Evolutionary conservation across 306 rosid genomes (phyloP).

Genomic region (Citrullus amarus): DNA sequence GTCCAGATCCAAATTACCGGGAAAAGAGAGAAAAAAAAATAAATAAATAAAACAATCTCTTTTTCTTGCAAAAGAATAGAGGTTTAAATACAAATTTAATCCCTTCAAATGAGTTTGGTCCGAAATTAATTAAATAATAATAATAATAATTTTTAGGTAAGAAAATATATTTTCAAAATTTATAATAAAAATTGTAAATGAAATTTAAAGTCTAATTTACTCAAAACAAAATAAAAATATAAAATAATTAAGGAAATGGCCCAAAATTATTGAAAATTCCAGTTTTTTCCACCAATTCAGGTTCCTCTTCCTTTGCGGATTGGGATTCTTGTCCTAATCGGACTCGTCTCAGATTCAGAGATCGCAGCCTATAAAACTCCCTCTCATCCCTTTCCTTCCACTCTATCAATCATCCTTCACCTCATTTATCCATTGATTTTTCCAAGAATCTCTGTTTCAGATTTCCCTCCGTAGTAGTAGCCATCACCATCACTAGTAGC

Average conservation of each 20-base stretch:
- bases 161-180: no score
- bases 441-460: background rate
- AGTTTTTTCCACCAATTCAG: background rate
- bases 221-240: background rate
- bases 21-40: no score
- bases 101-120: no score
- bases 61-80: no score
- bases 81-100: no score
- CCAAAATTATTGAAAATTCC: background rate
- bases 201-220: no score
- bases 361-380: constrained; percentile 3
- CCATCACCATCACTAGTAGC: background rate
- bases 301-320: background rate
- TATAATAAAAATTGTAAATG: no score
- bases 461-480: background rate
- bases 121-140: no score
- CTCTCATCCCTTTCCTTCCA: background rate
- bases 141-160: no score
- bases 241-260: background rate
- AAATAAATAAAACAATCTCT: background rate
- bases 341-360: background rate
- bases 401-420: no score
- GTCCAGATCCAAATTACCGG: background rate
- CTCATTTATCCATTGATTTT: no score
- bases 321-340: background rate